Percentiles rank a stretch among this genome's conserved stretches.
phyloP scores from a whole-genome alignment of 305 asterid species.

The Fraxinus velutina region DNA sequence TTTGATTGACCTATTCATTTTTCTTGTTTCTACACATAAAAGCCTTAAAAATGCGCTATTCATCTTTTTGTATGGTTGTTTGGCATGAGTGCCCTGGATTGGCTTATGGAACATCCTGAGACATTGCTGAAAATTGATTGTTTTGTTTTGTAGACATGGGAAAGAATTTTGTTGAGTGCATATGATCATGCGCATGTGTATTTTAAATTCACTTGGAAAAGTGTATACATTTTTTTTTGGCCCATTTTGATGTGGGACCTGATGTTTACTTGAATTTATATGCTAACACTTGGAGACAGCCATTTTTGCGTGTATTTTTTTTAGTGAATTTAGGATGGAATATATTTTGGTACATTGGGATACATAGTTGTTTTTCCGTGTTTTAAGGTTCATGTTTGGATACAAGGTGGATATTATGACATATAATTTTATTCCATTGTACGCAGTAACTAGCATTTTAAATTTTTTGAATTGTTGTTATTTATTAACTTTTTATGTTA shows the following conservation, averaged over 20 bases:
- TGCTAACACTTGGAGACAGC: too few relatives aligned
- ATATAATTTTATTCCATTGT: constrained; percentile 46
- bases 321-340: constrained; percentile 54
- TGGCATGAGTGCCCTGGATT: background rate
- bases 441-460: constrained; percentile 44
- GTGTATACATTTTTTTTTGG: too few relatives aligned
- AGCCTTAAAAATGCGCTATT: too few relatives aligned
- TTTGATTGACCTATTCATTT: too few relatives aligned
- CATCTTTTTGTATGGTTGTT: background rate
- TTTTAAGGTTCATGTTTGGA: constrained; percentile 53
- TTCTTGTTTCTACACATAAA: too few relatives aligned
- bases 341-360: constrained; percentile 56
- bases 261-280: too few relatives aligned
- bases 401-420: constrained; percentile 47
- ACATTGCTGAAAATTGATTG: background rate
- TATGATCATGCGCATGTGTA: background rate
- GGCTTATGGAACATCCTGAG: background rate
- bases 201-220: too few relatives aligned
- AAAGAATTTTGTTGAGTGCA: background rate
- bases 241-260: too few relatives aligned
- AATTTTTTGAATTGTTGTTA: background rate
- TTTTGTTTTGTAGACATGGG: background rate
- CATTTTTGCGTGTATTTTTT: background rate
- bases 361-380: constrained; percentile 47
- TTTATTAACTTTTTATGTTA: background rate